Percentiles rank a stretch among this genome's conserved stretches.
Evolutionary conservation across 129 eudicot genomes (phyloP).

Genomic region (Flaveria linearis): DNA sequence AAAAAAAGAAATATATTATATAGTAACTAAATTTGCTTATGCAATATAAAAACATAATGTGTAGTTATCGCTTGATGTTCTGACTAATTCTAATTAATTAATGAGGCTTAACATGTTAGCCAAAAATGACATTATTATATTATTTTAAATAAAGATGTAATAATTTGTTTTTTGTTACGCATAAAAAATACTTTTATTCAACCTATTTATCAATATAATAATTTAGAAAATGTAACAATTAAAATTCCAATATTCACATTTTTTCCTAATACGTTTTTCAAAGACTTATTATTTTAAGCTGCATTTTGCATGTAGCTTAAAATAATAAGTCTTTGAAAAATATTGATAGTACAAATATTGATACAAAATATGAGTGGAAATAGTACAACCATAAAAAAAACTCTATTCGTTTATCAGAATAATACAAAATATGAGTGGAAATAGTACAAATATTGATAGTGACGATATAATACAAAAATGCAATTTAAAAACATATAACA

Average conservation of each 20-base stretch:
- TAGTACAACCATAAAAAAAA: neutral
- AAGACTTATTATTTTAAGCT: neutral
- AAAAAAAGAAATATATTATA: neutral
- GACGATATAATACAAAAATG: no score
- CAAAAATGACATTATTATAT: neutral
- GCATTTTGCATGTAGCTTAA: no score
- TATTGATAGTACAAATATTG: no score
- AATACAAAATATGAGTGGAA: neutral
- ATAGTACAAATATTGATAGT: neutral
- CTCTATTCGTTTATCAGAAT: neutral
- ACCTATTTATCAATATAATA: neutral
- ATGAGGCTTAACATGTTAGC: neutral
- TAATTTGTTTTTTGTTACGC: neutral
- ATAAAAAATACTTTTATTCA: neutral
- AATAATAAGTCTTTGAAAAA: no score
- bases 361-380: no score
- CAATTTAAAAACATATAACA: neutral
- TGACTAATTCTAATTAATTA: neutral
- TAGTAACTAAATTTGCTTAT: neutral
- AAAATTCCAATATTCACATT: neutral
- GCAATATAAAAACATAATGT: neutral
- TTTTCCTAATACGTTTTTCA: neutral
- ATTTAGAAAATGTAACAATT: neutral
- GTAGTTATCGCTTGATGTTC: neutral
- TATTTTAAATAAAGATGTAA: neutral